Base-by-base conservation (phyloP, 805 yeast species). In the Candida chilensis region DNA sequence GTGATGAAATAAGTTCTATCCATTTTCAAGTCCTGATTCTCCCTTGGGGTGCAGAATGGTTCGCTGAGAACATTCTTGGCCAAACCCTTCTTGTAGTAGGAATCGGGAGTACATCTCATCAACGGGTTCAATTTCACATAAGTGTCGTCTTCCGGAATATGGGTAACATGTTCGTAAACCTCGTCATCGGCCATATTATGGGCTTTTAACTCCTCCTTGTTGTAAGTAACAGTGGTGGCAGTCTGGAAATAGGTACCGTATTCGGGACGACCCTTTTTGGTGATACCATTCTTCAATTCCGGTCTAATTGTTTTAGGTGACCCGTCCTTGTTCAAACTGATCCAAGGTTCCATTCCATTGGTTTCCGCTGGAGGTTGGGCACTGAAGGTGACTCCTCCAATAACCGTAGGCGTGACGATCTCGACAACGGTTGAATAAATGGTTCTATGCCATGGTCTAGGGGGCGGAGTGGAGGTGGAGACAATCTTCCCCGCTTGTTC, bases 41-140 rank as follows among this genome's bases (percentile, higher is more conserved):
- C 88, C 20, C 59, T 62, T 9, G 95, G 96, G 14, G 83, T 71
- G 52, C 96, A 86, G 52, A 85, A 83, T n/a, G 96, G 96, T 30
- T 64, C 92, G 24, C 86, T 71, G 2, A 58, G 43, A 12, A 54
- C 49, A 37, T 62, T 63, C 40, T 74, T 74, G 18, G 75, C 78
- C 21, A 61, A 35, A 6, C 88, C 90, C 47, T 77, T 79, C 40
- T 64, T 68, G 44, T 59, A 65, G 48, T 82, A 86, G 28, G 70
- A 55, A 32, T 79, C 79, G 2, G 96, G 96, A 4, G 87, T 82
- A 57, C 96, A 86, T 55, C 95, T 68, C 45, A 84, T 68, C 29
- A 86, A 51, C 0, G 96, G 96, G 46, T 78, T 82, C 48, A 86
- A 60, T 13, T 67, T 57, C 17, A 74, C 78, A 44, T 83, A 79